phyloP scores from a whole-genome alignment of 345 rosid species.

The Acer campestre region DNA sequence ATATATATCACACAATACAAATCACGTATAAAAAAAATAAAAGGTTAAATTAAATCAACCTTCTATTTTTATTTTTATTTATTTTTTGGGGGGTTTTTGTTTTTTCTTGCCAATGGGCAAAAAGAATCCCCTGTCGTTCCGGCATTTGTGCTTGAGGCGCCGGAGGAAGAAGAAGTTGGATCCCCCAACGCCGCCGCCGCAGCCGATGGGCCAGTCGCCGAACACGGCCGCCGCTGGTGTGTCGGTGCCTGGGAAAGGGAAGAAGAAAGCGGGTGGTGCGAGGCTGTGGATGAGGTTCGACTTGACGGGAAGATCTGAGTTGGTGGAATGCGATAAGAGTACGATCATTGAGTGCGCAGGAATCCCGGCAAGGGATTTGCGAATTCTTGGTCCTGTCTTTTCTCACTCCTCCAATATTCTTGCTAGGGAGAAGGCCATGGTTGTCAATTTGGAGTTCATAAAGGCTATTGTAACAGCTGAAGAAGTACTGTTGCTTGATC shows the following conservation, averaged over 20 bases:
- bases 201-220: constrained; percentile 6
- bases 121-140: constrained; percentile 37
- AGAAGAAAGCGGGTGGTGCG: constrained; percentile 90
- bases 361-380: constrained; percentile 90
- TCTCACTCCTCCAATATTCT: constrained; percentile 88
- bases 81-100: not conserved
- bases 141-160: constrained; percentile 47
- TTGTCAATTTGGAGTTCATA: constrained; percentile 81
- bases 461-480: constrained; percentile 83
- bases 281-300: constrained; percentile 95
- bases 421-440: constrained; percentile 89
- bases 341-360: constrained; percentile 69
- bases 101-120: constrained; percentile 49
- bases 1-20: not conserved
- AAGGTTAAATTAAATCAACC: not conserved
- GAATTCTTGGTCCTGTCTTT: constrained; percentile 91
- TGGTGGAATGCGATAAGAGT: constrained; percentile 83
- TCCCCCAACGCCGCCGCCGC: constrained; percentile 15
- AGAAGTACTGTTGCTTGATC: constrained; percentile 80
- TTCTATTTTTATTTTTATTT: too few species aligned
- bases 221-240: constrained; percentile 21
- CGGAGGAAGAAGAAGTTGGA: constrained; percentile 42
- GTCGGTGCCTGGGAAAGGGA: constrained; percentile 48
- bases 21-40: not conserved
- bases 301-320: constrained; percentile 71